Evolutionary conservation across 495 filamentous ascomycete genomes (phyloP), one percentile per base, ranked within the genome.

Genomic region (Aspergillus sclerotioniger): DNA sequence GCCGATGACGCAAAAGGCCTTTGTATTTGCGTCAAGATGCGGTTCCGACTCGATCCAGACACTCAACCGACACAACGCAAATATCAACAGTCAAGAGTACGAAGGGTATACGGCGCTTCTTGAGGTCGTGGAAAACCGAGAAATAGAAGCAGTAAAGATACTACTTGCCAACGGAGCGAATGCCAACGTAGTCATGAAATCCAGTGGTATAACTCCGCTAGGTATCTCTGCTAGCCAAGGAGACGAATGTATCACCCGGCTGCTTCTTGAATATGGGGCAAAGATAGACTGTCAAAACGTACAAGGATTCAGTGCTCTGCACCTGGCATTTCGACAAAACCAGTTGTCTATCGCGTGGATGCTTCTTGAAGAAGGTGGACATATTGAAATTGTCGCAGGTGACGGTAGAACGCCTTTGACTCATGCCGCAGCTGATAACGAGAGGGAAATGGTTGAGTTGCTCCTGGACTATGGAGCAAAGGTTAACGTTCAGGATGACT

Each of bases 401-500:
- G 59, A 56, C 17, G 59, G 50, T 16, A 45, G 9, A 12, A 62
- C 54, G 10, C 59, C 59, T 17, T 41, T 62, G 1, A 8, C 31
- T 1, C 45, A 17, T 7, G 59, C 54, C 32, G 35, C 21, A 15
- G 43, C 16, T 0, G 29, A 51, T 15, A 12, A 46, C 25, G 8
- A 58, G 20, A 15, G 12, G 1, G 37, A 60, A 1, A 58, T 67
- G 50, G 43, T 67, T 10, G 9, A 62, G 5, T 17, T 73, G 10
- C 66, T 76, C 12, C 12, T 74, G 3, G 28, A 65, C 13, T 25
- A 21, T 2, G 67, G 66, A 1, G 68, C 67, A 0, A 54, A 68
- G 7, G 31, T 68, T 8, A 62, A 74, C 45, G 33, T 35, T 0
- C 49, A 35, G 13, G 63, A 64, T 17, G n/a, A 55, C 12, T 17